Conservation (phyloP, 441 rosid genomes). For the Erysimum cheiri region DNA sequence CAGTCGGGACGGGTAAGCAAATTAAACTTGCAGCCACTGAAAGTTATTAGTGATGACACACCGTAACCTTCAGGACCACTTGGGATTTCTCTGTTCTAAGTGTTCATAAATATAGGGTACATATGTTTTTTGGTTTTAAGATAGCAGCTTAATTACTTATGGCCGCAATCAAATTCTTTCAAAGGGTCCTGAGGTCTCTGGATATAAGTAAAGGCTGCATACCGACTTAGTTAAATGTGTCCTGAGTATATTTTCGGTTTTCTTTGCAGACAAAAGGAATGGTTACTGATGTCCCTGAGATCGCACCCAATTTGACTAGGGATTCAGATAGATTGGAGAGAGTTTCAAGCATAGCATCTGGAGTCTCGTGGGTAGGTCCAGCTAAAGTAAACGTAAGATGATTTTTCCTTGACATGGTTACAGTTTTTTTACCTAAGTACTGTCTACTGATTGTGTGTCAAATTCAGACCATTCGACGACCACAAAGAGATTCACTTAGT, state of each 20-base stretch:
- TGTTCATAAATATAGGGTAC: slow-evolving; percentile 5
- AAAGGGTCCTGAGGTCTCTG: slow-evolving; percentile 2
- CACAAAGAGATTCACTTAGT: slow-evolving; percentile 55
- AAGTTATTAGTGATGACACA: slow-evolving; percentile 23
- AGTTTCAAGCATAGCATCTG: slow-evolving; percentile 48
- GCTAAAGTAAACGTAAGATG: slow-evolving; percentile 63
- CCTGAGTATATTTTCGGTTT: slow-evolving; percentile 24
- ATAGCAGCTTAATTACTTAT: neutral
- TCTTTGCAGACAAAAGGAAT: slow-evolving; percentile 66
- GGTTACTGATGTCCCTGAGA: slow-evolving; percentile 54
- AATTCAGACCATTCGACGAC: slow-evolving; percentile 56
- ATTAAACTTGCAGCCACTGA: slow-evolving; percentile 18
- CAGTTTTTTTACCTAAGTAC: slow-evolving; percentile 16
- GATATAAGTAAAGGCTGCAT: neutral
- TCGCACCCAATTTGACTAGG: slow-evolving; percentile 55
- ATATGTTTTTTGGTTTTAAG: neutral
- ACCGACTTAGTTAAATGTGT: neutral
- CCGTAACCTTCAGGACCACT: slow-evolving; percentile 11
- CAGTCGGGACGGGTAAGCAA: slow-evolving; percentile 80
- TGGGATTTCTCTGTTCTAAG: slow-evolving; percentile 23
- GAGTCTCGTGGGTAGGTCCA: slow-evolving; percentile 51
- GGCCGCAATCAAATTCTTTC: neutral
- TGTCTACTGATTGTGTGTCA: slow-evolving; percentile 27
- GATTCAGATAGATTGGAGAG: slow-evolving; percentile 70
- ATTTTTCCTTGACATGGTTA: slow-evolving; percentile 18